phyloP scores from a whole-genome alignment of 768 basidiomycete species.

The Tulasnella sp. region DNA sequence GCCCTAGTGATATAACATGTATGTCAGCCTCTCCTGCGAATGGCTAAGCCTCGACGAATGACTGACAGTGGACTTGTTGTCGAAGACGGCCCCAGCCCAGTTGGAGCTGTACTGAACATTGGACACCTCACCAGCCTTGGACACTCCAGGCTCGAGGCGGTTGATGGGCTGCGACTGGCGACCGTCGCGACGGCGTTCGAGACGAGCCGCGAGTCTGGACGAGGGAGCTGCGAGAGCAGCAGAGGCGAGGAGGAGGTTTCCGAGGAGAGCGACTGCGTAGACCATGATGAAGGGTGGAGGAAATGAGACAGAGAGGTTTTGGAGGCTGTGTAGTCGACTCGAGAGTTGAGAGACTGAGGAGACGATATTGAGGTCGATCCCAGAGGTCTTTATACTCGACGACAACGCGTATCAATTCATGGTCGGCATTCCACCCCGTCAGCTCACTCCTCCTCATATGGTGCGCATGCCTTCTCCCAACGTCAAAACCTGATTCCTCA shows the following conservation, averaged over 20 bases:
- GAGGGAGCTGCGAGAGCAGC: conserved; percentile 22
- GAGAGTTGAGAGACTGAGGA: no score
- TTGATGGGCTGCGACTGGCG: conserved; percentile 13
- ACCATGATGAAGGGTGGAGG: conserved; percentile 17
- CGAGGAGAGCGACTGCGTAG: conserved; percentile 19
- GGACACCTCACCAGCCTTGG: conserved; percentile 17
- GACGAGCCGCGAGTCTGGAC: conserved; percentile 19
- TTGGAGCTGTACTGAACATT: conserved; percentile 27
- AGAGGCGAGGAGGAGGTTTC: conserved; percentile 22
- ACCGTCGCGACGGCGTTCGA: conserved; percentile 21
- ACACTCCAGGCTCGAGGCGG: not conserved
- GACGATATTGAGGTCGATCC: no score
- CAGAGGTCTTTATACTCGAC: no score
- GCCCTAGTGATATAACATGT: conserved; percentile 16
- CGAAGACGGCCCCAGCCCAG: conserved; percentile 31
- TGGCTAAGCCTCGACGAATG: not conserved
- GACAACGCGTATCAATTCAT: no score
- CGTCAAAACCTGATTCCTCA: no score
- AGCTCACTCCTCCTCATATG: no score
- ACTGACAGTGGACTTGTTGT: conserved; percentile 21
- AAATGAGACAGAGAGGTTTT: no score
- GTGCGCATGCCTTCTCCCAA: no score
- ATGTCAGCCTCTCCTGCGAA: not conserved
- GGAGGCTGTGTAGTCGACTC: no score
- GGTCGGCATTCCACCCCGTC: no score